phyloP scores from a whole-genome alignment of 2,329 filamentous ascomycete genomes.

The Stemphylium beticola region DNA sequence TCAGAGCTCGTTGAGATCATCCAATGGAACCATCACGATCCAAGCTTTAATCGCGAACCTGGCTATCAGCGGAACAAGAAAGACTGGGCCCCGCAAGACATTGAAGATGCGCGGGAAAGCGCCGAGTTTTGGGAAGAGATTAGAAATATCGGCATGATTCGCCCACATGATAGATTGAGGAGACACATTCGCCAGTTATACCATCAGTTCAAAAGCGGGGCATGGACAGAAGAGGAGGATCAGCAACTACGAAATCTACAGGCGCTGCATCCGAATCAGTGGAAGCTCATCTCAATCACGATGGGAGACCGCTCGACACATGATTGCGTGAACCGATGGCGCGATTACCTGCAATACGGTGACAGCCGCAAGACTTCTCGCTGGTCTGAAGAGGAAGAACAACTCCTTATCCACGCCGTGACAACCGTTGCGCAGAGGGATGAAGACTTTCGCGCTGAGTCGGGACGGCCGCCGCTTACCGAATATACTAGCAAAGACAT shows the following conservation, averaged over 20 bases:
- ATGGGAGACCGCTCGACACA: conserved; percentile 68
- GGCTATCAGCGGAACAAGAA: background rate
- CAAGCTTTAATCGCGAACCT: background rate
- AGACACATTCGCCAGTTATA: conserved; percentile 65
- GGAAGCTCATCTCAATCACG: conserved; percentile 65
- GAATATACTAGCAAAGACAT: conserved; percentile 61
- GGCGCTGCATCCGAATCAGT: conserved; percentile 61
- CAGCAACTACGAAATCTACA: conserved; percentile 58
- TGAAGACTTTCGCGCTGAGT: conserved; percentile 31
- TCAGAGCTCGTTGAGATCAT: conserved; percentile 30
- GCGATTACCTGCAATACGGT: conserved; percentile 69
- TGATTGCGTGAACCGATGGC: conserved; percentile 73
- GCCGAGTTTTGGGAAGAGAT: conserved; percentile 43
- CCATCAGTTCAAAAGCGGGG: conserved; percentile 68
- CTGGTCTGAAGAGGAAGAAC: conserved; percentile 69
- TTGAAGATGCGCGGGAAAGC: conserved; percentile 16
- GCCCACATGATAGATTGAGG: conserved; percentile 43
- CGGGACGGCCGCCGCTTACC: conserved; percentile 29
- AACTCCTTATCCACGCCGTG: conserved; percentile 60
- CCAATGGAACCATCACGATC: conserved; percentile 17
- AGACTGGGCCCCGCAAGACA: conserved; percentile 2
- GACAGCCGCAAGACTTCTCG: conserved; percentile 58
- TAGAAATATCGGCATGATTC: conserved; percentile 38
- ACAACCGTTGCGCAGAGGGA: conserved; percentile 60
- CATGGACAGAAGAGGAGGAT: conserved; percentile 68